Evolutionary conservation across 1,284 basidiomycete genomes (phyloP).

Genomic region (Cutaneotrichosporon sp.): DNA sequence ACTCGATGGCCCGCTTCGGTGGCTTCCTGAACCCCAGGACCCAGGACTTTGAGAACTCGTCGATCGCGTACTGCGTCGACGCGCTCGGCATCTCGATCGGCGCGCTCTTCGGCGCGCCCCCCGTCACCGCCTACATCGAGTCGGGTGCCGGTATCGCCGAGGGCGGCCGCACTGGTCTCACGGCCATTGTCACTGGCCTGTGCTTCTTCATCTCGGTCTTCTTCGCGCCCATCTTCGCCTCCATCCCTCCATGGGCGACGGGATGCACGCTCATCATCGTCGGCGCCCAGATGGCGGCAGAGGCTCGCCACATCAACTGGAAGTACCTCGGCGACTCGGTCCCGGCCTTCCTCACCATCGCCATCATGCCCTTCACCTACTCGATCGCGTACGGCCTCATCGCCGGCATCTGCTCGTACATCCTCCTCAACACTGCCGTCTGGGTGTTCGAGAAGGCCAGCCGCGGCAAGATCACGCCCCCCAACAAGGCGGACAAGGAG

Average conservation of each 20-base stretch:
- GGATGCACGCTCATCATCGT: slow-evolving; percentile 84
- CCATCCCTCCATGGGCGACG: slow-evolving; percentile 84
- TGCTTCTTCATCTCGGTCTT: slow-evolving; percentile 84
- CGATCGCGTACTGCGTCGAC: slow-evolving; percentile 74
- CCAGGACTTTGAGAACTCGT: slow-evolving; percentile 83
- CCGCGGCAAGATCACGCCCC: slow-evolving; percentile 15
- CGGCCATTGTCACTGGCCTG: slow-evolving; percentile 70
- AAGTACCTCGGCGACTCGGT: slow-evolving; percentile 81
- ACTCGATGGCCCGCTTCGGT: slow-evolving; percentile 91
- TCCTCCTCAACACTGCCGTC: slow-evolving; percentile 23
- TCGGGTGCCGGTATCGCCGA: slow-evolving; percentile 59
- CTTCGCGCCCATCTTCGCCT: slow-evolving; percentile 87
- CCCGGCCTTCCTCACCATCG: slow-evolving; percentile 76
- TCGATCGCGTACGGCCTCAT: slow-evolving; percentile 30
- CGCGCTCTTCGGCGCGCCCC: slow-evolving; percentile 74
- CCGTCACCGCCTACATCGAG: slow-evolving; percentile 79
- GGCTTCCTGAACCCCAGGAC: slow-evolving; percentile 81
- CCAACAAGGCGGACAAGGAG: slow-evolving; percentile 28
- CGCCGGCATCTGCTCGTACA: slow-evolving; percentile 24
- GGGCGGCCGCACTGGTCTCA: slow-evolving; percentile 85
- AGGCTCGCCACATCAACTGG: slow-evolving; percentile 86
- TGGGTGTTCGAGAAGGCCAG: slow-evolving; percentile 20
- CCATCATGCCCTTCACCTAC: slow-evolving; percentile 72
- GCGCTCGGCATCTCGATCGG: slow-evolving; percentile 41
- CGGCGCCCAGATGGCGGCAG: slow-evolving; percentile 85